Base-by-base conservation (phyloP, 1,284 basidiomycete genomes). In the Macrocystidia cucumis region DNA sequence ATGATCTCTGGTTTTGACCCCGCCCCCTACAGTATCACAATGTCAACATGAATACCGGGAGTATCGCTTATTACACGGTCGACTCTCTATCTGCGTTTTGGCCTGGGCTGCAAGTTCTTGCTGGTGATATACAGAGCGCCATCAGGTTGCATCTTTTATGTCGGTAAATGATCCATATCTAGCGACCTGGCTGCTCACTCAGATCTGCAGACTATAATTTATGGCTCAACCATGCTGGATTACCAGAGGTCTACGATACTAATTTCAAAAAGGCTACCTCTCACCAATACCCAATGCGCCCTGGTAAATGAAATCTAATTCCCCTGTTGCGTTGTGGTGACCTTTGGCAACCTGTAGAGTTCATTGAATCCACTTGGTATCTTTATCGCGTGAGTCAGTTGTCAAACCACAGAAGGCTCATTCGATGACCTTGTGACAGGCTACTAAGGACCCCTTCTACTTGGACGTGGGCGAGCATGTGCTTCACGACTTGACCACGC, bases 301-400 rank as follows among this genome's bases (percentile, higher is more conserved):
- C 86, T 42, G 78, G 78, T 78, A 46, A 37, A 59, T 34, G 17
- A 18, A 39, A 25, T 27, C 17, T 13, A 23, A 16, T 37, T 9
- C 21, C 16, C n/a, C 17, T 19, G 3, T 20, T 22, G 4, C 25
- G 43, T 5, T 12, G 23, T 4, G 25, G 9, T 5, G 24, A 26
- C 32, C 37, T 22, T 35, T 28, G 36, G 31, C 47, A 13, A 34
- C 12, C 14, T 34, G 29, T 57, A 67, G 91, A 96, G 57, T 91
- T 93, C 47, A 74, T 93, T 40, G 91, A 96, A 59, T 91, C 86
- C 16, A 97, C 89, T 2, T 93, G 91, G 75, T 95, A 93, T 59
- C 66, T 97, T 7, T 93, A 96, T 52, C 72, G 85, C 35, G 90
- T 88, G 49, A 45, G 76, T 60, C n/a, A n/a, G 16, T 7, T 20